Base-by-base conservation (phyloP, 345 rosid species). In the Eucalyptus urophylla region DNA sequence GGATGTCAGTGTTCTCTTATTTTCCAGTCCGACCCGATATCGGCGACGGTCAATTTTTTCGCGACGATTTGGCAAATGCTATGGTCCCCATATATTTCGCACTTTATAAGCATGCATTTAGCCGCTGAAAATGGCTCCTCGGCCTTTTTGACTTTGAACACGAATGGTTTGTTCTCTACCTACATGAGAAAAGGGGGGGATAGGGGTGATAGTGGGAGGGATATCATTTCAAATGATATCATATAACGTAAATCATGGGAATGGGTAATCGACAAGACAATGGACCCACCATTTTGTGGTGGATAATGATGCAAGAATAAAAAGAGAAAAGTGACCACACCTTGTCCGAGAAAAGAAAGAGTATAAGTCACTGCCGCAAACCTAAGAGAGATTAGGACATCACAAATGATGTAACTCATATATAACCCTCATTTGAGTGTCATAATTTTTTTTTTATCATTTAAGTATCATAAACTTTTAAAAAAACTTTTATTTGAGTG, bases 231-330 rank as follows among this genome's bases (percentile, higher is more conserved):
- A 72, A 72, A 91, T 90, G 87, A 94, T 92, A 92, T 88, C 81
- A 24, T 49, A 22, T 22, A 58, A 86, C 62, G 86, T 86, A 91
- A 58, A 92, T 93, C 12, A 91, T 90, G 80, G 76, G 33, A 12
- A 88, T 6, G 88, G 90, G 90, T 90, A 87, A 21, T 90, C 94
- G 91, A 89, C 29, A 54, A 33, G 33, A 33, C 19, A 19, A 40
- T 88, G 89, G 89, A 50, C 90, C 93, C 91, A 56, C 90, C 72
- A 8, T 43, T 19, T 19, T 87, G 86, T 69, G 88, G 90, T 88
- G 92, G 88, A 65, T 87, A 83, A 93, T 92, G 91, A 91, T 90
- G 53, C 86, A 31, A 67, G 85, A 43, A 76, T 40, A 76, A 76
- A 76, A 65, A 65, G 76, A 43, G 85, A 21, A 37, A 76, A 22